These are phyloP conservation scores for Bipolaris sorokiniana DNA, from an alignment of 2,329 filamentous ascomycete genomes.

Conservation along the genomic window DNA sequence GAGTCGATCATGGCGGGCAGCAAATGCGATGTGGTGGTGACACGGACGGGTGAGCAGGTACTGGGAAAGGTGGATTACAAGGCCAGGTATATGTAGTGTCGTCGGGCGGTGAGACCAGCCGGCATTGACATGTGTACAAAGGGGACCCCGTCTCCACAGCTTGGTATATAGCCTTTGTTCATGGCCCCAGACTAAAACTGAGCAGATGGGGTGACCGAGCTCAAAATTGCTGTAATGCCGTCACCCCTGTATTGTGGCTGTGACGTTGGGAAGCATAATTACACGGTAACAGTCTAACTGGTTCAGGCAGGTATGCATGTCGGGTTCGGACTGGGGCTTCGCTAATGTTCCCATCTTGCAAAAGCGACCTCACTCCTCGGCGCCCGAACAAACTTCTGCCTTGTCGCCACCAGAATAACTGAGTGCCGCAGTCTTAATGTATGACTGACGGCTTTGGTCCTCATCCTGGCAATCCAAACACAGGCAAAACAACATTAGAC, in stretches of 20 bases:
- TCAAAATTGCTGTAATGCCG: not conserved
- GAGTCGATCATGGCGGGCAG: conserved; percentile 22
- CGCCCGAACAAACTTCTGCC: no score
- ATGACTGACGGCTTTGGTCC: not conserved
- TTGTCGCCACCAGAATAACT: no score
- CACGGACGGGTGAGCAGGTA: not conserved
- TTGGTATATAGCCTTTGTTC: conserved; percentile 2
- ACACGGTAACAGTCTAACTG: no score
- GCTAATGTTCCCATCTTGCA: no score
- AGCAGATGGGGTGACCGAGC: not conserved
- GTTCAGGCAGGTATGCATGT: no score
- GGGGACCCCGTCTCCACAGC: conserved; percentile 9
- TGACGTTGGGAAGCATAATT: no score
- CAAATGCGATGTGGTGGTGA: not conserved
- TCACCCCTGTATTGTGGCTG: no score
- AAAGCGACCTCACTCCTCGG: no score
- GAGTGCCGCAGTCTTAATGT: not conserved
- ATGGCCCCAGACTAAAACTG: not conserved
- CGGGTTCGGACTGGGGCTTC: no score
- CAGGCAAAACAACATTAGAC: not conserved
- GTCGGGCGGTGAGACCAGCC: not conserved
- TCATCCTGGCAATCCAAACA: no score
- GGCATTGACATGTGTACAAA: not conserved
- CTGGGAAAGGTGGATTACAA: not conserved
- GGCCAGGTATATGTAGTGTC: not conserved